phyloP scores from a whole-genome alignment of 345 rosid species.

The Cardamine chenopodiifolia region DNA sequence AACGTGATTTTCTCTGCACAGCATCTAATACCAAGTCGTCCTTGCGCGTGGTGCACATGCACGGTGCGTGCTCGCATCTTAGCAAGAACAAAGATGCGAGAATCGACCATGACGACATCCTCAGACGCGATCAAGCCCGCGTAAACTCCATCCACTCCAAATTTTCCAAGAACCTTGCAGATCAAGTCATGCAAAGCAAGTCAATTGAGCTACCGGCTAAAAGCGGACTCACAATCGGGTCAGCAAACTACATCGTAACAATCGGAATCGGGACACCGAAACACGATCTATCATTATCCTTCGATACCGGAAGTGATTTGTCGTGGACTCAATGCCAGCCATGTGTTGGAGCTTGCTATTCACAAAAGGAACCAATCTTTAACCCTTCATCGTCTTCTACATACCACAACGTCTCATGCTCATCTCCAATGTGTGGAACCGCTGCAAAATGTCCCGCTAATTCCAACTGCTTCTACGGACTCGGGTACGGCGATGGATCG shows the following conservation, averaged over 20 bases:
- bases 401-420: slow-evolving; percentile 57
- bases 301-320: slow-evolving; percentile 67
- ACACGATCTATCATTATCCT: slow-evolving; percentile 46
- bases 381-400: slow-evolving; percentile 51
- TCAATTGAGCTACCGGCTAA: slow-evolving; percentile 49
- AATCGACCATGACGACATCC: slow-evolving; percentile 43
- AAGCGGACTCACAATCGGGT: slow-evolving; percentile 50
- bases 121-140: slow-evolving; percentile 56
- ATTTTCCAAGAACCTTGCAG: slow-evolving; percentile 33
- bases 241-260: slow-evolving; percentile 51
- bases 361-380: slow-evolving; percentile 52
- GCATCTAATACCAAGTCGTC: slow-evolving; percentile 46
- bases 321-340: slow-evolving; percentile 68
- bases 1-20: slow-evolving; percentile 4
- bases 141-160: slow-evolving; percentile 56
- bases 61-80: slow-evolving; percentile 60
- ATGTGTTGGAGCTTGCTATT: slow-evolving; percentile 49
- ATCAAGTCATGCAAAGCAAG: not conserved
- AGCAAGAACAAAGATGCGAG: slow-evolving; percentile 24
- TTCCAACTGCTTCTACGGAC: slow-evolving; percentile 59
- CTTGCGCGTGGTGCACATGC: slow-evolving; percentile 55
- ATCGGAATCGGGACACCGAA: slow-evolving; percentile 65
- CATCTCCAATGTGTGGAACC: slow-evolving; percentile 48
- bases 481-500: slow-evolving; percentile 65
- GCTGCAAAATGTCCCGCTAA: slow-evolving; percentile 33